These are phyloP conservation scores for Vaccinium corymbosum DNA, from an alignment of 148 eudicot genomes.

Conservation along the genomic window DNA sequence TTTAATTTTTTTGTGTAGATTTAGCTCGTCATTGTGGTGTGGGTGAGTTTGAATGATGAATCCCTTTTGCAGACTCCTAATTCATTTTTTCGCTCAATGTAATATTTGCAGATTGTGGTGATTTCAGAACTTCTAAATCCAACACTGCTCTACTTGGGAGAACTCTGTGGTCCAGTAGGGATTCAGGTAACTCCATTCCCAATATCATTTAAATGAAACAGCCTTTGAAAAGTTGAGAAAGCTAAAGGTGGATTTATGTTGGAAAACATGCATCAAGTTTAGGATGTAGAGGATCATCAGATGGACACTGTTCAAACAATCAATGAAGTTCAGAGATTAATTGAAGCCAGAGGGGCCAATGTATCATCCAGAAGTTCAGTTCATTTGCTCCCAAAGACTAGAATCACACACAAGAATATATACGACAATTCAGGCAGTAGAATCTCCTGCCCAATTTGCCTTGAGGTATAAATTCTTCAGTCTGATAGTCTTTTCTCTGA, in stretches of 20 bases:
- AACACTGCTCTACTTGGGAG: background rate
- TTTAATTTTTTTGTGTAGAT: background rate
- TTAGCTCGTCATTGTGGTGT: background rate
- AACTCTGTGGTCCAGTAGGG: background rate
- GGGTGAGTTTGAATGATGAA: background rate
- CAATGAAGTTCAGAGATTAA: background rate
- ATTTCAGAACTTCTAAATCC: background rate
- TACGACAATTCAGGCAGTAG: background rate
- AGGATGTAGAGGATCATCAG: background rate
- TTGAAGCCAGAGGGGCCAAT: background rate
- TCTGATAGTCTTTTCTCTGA: background rate
- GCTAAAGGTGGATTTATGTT: background rate
- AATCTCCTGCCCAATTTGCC: constrained; percentile 12
- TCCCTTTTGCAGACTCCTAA: background rate
- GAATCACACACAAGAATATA: background rate
- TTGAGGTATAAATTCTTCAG: background rate
- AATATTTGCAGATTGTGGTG: background rate
- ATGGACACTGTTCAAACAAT: background rate
- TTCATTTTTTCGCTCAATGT: background rate
- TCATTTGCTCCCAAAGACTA: background rate
- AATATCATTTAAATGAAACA: background rate
- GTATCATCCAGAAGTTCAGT: background rate
- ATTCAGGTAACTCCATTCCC: background rate
- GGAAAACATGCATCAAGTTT: background rate
- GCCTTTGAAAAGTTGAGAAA: background rate